Base-by-base conservation (phyloP, 1,139 yeast species). In the Pichia sp. region DNA sequence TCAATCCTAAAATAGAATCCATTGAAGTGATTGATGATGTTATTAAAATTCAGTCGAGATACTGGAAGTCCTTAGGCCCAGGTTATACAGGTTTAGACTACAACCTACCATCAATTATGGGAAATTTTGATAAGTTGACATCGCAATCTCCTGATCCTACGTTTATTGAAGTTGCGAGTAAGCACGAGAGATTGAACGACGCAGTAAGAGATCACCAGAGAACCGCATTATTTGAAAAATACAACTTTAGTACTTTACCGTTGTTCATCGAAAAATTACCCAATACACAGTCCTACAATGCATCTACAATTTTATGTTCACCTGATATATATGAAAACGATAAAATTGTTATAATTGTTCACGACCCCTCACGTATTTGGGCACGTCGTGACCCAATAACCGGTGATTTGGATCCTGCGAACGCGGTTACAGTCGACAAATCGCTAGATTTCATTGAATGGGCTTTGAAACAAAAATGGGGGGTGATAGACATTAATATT, bases 281-380 rank as follows among this genome's bases (percentile, higher is more conserved):
- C 1, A 79, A 77, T 48, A 70, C 76, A 49, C 76, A 79, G 13
- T 72, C 79, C 3, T 76, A 80, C 52, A 87, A 82, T 26, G 50
- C 51, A 8, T 88, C 90, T 61, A 84, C 88, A 55, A 80, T 92
- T 11, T 69, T 92, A 52, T 88, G 95, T 34, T 82, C 96, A 16
- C 87, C 90, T 5, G 81, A 84, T 59, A 79, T 92, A 29, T 84
- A 84, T 67, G 77, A 81, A 11, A 75, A 84, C 49, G 78, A 81
- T 23, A 81, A 87, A 7, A 70, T 92, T 8, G 74, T 90, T 15
- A 75, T 93, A 15, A 71, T 89, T 8, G 82, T 92, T 13, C 98
- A 92, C 69, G 98, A 92, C 64, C 90, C 98, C 2, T 92, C 97
- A 2, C 95, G 90, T 59, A 78, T 93, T 7, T 90, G 97, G 96